phyloP scores from a whole-genome alignment of 371 early-diverging fungal genomes.

The Rhizopus arrhizus region DNA sequence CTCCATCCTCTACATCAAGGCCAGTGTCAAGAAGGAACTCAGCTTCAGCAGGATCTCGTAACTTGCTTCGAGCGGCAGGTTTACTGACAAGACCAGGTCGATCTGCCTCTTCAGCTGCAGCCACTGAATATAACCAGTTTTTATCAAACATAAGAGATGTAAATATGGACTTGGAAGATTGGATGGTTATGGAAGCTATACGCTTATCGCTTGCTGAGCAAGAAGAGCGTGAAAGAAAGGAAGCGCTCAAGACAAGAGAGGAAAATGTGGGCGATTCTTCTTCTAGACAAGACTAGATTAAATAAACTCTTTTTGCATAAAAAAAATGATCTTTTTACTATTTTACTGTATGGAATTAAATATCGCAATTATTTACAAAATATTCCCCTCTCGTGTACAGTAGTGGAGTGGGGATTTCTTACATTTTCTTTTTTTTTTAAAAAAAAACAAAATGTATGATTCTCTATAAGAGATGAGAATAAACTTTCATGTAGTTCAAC shows the following conservation, averaged over 20 bases:
- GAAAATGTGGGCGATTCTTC: slow-evolving; percentile 3
- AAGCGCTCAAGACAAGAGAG: slow-evolving; percentile 7
- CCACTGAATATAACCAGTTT: slow-evolving; percentile 62
- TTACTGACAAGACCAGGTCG: slow-evolving; percentile 41
- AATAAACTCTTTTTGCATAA: background rate
- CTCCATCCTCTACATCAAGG: slow-evolving; percentile 10
- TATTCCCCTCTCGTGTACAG: too few species aligned
- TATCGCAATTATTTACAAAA: background rate
- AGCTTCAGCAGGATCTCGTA: slow-evolving; percentile 40
- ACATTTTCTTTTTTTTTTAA: too few species aligned
- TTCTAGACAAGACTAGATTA: slow-evolving; percentile 3
- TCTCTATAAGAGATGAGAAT: too few species aligned
- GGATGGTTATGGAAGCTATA: slow-evolving; percentile 92
- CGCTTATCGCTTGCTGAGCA: slow-evolving; percentile 71
- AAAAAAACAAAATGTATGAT: too few species aligned
- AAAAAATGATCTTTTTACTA: background rate
- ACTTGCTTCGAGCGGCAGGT: slow-evolving; percentile 27
- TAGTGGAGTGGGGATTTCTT: too few species aligned
- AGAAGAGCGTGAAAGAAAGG: slow-evolving; percentile 47
- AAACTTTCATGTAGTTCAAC: background rate
- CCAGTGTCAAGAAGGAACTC: slow-evolving; percentile 51
- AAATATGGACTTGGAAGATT: slow-evolving; percentile 85
- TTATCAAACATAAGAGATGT: slow-evolving; percentile 67
- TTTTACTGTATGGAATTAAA: too few species aligned
- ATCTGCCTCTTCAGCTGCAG: slow-evolving; percentile 46